Evolutionary conservation across 106 monocot species (phyloP).

Genomic region (Dioscorea zingiberensis): DNA sequence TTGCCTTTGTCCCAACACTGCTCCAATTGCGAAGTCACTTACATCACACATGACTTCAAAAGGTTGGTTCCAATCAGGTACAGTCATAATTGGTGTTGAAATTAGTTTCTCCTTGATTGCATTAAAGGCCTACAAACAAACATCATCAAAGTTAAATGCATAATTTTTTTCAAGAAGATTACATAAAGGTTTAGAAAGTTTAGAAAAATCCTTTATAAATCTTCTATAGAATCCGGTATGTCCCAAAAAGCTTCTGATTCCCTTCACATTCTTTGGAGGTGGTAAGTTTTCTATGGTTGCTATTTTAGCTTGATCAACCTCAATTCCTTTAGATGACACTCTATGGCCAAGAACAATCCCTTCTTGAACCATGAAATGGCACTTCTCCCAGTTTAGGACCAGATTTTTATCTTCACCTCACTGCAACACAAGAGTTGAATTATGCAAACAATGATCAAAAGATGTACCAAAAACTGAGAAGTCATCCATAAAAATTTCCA

Average conservation of each 20-base stretch:
- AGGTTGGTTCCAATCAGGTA: background rate
- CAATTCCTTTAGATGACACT: background rate
- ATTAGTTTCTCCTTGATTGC: background rate
- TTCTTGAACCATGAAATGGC: too few relatives aligned
- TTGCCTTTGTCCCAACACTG: slow-evolving; percentile 1
- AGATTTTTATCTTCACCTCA: slow-evolving; percentile 2
- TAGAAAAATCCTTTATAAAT: slow-evolving; percentile 6
- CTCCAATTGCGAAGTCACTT: background rate
- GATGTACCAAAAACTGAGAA: background rate
- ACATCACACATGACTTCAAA: background rate
- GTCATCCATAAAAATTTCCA: too few relatives aligned
- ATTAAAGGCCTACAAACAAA: slow-evolving; percentile 3
- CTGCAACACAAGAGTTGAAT: background rate
- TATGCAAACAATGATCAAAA: background rate
- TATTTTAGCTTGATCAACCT: background rate
- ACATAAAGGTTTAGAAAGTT: slow-evolving; percentile 1
- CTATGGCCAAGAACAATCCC: background rate
- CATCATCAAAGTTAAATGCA: slow-evolving; percentile 4
- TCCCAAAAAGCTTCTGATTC: slow-evolving; percentile 3
- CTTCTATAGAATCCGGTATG: background rate
- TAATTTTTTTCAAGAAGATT: background rate
- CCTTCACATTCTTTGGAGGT: background rate
- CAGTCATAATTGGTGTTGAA: background rate
- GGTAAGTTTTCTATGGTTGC: slow-evolving; percentile 1
- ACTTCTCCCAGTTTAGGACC: slow-evolving; percentile 2